These are phyloP conservation scores for Coffea canephora DNA, from an alignment of 257 asterid genomes.

Conservation along the genomic window DNA sequence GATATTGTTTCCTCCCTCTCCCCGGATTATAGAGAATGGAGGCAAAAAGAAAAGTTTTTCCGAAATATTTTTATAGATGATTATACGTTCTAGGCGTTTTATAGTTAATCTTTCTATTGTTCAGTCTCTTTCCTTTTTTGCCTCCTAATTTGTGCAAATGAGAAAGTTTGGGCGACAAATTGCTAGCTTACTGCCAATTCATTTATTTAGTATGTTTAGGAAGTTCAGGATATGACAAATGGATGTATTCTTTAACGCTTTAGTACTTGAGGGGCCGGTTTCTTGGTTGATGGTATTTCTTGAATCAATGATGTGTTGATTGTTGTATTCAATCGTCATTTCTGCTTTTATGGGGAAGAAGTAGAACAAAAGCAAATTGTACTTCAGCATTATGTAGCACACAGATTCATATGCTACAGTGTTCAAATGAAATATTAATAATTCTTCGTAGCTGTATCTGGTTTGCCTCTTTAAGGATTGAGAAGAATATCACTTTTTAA, in stretches of 20 bases:
- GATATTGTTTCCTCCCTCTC: neutral
- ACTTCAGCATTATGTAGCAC: neutral
- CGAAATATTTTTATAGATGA: neutral
- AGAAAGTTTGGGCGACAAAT: neutral
- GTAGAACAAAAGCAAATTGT: neutral
- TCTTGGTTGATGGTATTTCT: neutral
- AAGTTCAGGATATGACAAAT: neutral
- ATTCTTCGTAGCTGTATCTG: neutral
- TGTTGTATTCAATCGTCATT: neutral
- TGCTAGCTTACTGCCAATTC: neutral
- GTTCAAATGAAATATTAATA: neutral
- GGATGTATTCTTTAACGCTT: neutral
- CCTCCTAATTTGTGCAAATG: neutral
- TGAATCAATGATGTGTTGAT: neutral
- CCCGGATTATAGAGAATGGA: neutral
- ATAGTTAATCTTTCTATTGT: neutral
- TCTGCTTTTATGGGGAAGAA: neutral
- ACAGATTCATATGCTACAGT: neutral
- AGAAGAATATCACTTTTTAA: constrained; percentile 11
- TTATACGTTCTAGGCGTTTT: neutral
- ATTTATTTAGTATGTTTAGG: neutral
- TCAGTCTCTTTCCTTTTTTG: neutral
- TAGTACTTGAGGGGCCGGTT: neutral
- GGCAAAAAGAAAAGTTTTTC: neutral
- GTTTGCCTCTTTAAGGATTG: constrained; percentile 8